phyloP scores from a whole-genome alignment of 2,329 filamentous ascomycete genomes.

The Neofusicoccum umdonicola region DNA sequence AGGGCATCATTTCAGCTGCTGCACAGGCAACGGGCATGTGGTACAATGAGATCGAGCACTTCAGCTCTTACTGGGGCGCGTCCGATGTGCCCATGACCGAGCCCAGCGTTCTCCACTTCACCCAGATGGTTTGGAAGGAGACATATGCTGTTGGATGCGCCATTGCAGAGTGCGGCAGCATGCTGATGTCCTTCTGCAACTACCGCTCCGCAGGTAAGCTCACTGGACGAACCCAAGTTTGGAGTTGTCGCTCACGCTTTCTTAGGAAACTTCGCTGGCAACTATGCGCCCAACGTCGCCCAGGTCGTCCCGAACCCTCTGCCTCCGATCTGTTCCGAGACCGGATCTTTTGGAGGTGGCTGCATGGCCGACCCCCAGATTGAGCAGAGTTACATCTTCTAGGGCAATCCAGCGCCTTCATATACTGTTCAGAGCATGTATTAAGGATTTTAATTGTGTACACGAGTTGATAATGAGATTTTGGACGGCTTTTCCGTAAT shows the following conservation, averaged over 20 bases:
- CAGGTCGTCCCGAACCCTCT: not conserved
- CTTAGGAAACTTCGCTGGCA: slow-evolving; percentile 54
- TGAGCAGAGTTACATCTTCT: not conserved
- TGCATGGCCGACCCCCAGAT: slow-evolving; percentile 5
- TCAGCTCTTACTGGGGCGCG: not conserved
- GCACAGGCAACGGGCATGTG: slow-evolving; percentile 37
- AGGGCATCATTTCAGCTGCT: slow-evolving; percentile 53
- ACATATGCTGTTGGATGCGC: slow-evolving; percentile 39
- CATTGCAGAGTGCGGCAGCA: slow-evolving; percentile 22
- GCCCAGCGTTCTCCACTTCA: slow-evolving; percentile 32
- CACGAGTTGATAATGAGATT: too few relatives aligned
- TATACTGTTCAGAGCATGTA: too few relatives aligned
- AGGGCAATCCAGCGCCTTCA: too few relatives aligned
- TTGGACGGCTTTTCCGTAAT: too few relatives aligned
- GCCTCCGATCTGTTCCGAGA: slow-evolving; percentile 12
- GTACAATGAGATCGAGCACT: slow-evolving; percentile 31
- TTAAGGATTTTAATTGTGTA: too few relatives aligned
- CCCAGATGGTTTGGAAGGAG: slow-evolving; percentile 38
- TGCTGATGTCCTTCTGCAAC: slow-evolving; percentile 76
- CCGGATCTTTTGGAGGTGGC: not conserved
- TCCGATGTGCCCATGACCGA: slow-evolving; percentile 21
- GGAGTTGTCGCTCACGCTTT: slow-evolving; percentile 50
- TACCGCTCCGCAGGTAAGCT: slow-evolving; percentile 68
- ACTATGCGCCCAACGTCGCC: slow-evolving; percentile 54
- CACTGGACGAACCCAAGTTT: slow-evolving; percentile 8